Evolutionary conservation across 140 eudicot species (phyloP).

Genomic region (Bidens hawaiensis): DNA sequence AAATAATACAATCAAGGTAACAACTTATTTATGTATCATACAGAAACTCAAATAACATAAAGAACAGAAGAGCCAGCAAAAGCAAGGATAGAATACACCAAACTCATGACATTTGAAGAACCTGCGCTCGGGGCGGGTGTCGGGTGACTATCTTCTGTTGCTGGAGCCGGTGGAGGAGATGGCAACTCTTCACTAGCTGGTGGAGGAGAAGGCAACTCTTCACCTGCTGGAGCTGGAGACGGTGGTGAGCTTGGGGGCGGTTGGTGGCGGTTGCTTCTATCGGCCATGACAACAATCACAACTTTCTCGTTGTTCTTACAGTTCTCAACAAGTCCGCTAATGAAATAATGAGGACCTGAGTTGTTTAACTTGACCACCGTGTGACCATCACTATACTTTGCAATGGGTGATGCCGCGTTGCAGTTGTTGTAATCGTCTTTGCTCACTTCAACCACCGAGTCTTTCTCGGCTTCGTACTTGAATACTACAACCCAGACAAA

Average conservation of each 20-base stretch:
- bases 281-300: slow-evolving; percentile 72
- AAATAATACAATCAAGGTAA: slow-evolving; percentile 6
- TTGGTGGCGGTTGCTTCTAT: slow-evolving; percentile 37
- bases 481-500: slow-evolving; percentile 43
- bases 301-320: slow-evolving; percentile 78
- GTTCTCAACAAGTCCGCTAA: slow-evolving; percentile 67
- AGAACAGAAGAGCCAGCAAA: slow-evolving; percentile 46
- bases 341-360: slow-evolving; percentile 90
- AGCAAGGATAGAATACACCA: slow-evolving; percentile 37
- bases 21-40: slow-evolving; percentile 23
- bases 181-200: slow-evolving; percentile 50
- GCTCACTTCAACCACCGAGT: slow-evolving; percentile 73
- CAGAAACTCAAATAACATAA: slow-evolving; percentile 33
- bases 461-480: slow-evolving; percentile 45
- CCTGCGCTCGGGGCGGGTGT: slow-evolving; percentile 43
- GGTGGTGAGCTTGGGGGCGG: slow-evolving; percentile 37
- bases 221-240: slow-evolving; percentile 51
- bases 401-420: slow-evolving; percentile 59
- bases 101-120: slow-evolving; percentile 22
- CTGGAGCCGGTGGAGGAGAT: slow-evolving; percentile 62
- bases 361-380: slow-evolving; percentile 43
- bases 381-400: slow-evolving; percentile 61
- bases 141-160: slow-evolving; percentile 34
- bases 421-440: slow-evolving; percentile 76
- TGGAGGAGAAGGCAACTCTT: slow-evolving; percentile 46